These are phyloP conservation scores for Populus hybrid DNA, from an alignment of 441 rosid genomes.

Conservation along the genomic window DNA sequence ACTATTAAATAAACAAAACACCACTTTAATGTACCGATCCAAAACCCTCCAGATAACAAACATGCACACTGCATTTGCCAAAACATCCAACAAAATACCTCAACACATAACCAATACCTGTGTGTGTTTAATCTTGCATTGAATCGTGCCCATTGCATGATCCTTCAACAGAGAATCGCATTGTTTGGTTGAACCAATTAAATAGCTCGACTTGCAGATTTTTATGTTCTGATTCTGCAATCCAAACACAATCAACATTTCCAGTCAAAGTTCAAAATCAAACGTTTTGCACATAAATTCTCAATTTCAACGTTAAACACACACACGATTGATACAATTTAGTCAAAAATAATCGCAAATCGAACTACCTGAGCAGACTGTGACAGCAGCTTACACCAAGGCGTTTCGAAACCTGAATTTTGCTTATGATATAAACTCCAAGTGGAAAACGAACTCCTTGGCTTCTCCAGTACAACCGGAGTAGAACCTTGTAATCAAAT, in stretches of 20 bases:
- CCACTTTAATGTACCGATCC: constrained; percentile 11
- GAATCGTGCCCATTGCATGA: constrained; percentile 35
- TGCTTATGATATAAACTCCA: constrained; percentile 47
- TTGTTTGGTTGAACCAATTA: constrained; percentile 56
- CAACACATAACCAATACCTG: constrained; percentile 42
- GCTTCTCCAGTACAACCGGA: constrained; percentile 48
- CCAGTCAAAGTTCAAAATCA: neutral
- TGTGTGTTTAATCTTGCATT: constrained; percentile 64
- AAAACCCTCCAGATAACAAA: neutral
- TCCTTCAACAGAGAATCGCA: constrained; percentile 57
- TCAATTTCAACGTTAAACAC: neutral
- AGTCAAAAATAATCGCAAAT: neutral
- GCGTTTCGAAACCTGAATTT: constrained; percentile 39
- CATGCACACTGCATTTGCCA: neutral
- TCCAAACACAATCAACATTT: neutral
- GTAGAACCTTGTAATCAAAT: constrained; percentile 39
- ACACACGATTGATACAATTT: neutral
- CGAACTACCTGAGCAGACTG: constrained; percentile 58
- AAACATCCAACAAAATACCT: neutral
- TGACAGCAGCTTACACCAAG: constrained; percentile 70
- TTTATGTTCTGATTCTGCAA: constrained; percentile 52
- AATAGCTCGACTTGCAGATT: constrained; percentile 35
- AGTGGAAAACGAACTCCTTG: constrained; percentile 46
- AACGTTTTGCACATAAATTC: neutral
- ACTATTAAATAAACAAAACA: constrained; percentile 15